Conservation (phyloP, 129 eudicot species). For the Mikania micrantha region DNA sequence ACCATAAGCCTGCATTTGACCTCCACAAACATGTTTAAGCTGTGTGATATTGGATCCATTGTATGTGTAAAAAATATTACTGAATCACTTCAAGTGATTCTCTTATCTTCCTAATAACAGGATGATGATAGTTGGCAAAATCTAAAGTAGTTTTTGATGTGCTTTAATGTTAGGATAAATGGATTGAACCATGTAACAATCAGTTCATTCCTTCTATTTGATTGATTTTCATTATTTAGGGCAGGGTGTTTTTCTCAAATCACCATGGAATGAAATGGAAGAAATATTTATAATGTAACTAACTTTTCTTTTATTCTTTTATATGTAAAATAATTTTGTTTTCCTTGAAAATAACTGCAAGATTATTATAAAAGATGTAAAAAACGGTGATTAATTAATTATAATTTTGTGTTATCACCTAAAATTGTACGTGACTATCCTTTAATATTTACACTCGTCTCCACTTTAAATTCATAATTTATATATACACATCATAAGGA, state of each 20-base stretch:
- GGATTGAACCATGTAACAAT: not conserved
- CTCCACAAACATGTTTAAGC: slow-evolving; percentile 4
- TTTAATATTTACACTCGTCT: too few relatives aligned
- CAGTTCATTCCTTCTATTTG: not conserved
- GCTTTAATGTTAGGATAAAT: not conserved
- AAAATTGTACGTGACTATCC: too few relatives aligned
- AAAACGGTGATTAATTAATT: too few relatives aligned
- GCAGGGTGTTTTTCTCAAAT: not conserved
- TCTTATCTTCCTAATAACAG: too few relatives aligned
- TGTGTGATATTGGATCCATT: not conserved
- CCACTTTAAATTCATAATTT: too few relatives aligned
- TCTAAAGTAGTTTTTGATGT: not conserved
- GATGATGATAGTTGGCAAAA: not conserved
- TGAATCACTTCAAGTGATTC: not conserved
- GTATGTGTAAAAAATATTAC: not conserved
- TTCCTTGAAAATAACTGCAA: too few relatives aligned
- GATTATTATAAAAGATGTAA: too few relatives aligned
- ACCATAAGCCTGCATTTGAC: not conserved
- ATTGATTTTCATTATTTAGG: not conserved
- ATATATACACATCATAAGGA: not conserved
- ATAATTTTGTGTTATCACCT: too few relatives aligned
- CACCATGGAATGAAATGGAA: not conserved
- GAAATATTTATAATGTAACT: not conserved
- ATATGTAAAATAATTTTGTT: too few relatives aligned
- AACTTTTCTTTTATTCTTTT: not conserved